Evolutionary conservation across 192 early-diverging fungal species (phyloP).

Genomic region (Backusella tarrabulga): DNA sequence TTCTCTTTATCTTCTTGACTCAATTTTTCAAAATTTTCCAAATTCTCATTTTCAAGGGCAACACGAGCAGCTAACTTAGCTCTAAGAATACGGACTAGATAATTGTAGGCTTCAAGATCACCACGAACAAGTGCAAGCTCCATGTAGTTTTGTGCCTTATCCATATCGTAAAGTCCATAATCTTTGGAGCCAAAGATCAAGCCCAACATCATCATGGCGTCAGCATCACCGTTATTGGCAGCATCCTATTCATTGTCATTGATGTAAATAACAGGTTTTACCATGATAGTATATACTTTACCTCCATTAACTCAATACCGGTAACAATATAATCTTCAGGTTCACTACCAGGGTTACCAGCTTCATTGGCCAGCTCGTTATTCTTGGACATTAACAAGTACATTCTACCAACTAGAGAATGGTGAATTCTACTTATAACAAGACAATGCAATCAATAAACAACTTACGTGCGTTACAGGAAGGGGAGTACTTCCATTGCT

Average conservation of each 20-base stretch:
- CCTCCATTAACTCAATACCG: slow-evolving; percentile 36
- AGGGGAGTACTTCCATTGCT: slow-evolving; percentile 44
- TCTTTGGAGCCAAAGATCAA: slow-evolving; percentile 53
- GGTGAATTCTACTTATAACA: not conserved
- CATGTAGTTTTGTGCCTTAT: slow-evolving; percentile 48
- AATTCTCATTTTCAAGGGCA: slow-evolving; percentile 34
- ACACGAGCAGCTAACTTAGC: slow-evolving; percentile 43
- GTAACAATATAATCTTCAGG: slow-evolving; percentile 44
- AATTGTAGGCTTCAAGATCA: slow-evolving; percentile 43
- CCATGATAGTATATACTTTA: not conserved
- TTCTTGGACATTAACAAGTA: slow-evolving; percentile 38
- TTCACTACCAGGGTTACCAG: slow-evolving; percentile 31
- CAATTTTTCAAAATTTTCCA: slow-evolving; percentile 36
- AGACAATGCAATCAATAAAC: not conserved
- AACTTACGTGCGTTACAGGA: slow-evolving; percentile 45
- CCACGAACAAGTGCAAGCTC: slow-evolving; percentile 52
- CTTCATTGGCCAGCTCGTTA: slow-evolving; percentile 24
- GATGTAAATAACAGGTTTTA: not conserved
- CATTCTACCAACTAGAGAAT: slow-evolving; percentile 35
- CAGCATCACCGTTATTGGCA: slow-evolving; percentile 42
- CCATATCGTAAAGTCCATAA: slow-evolving; percentile 49
- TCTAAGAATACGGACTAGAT: slow-evolving; percentile 40
- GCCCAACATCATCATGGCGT: slow-evolving; percentile 47
- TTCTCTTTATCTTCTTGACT: slow-evolving; percentile 26
- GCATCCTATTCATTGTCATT: slow-evolving; percentile 15